phyloP scores from a whole-genome alignment of 305 asterid species.

The Coffea humblotiana region DNA sequence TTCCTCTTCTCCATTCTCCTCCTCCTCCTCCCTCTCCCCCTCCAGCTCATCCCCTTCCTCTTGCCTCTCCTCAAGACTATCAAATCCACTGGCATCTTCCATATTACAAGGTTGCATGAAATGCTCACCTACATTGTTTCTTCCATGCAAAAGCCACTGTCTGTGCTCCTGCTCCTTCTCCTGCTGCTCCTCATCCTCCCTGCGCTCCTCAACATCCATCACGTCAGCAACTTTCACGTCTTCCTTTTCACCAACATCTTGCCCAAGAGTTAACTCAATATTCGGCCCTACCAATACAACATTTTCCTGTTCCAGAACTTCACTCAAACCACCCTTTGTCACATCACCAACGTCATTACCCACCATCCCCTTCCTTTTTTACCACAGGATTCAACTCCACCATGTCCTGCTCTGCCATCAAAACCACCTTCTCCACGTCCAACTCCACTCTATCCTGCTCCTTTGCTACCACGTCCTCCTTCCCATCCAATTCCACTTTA shows the following conservation, averaged over 20 bases:
- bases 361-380: constrained; percentile 6
- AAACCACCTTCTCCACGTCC: constrained; percentile 36
- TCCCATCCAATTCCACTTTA: constrained; percentile 15
- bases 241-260: constrained; percentile 45
- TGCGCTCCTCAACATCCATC: constrained; percentile 24
- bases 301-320: constrained; percentile 17
- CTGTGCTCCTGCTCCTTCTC: constrained; percentile 12
- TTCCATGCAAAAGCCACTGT: constrained; percentile 28
- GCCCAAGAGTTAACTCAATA: constrained; percentile 68
- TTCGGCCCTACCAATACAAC: constrained; percentile 30
- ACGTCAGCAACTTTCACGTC: constrained; percentile 36
- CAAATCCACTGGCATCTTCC: constrained; percentile 12
- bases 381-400: constrained; percentile 28
- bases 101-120: constrained; percentile 26
- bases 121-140: constrained; percentile 19
- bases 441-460: constrained; percentile 37
- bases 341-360: constrained; percentile 24
- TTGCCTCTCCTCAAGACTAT: constrained; percentile 9
- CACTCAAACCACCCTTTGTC: constrained; percentile 19
- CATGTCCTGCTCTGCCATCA: constrained; percentile 39
- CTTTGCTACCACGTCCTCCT: constrained; percentile 44
- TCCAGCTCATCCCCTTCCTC: constrained; percentile 26
- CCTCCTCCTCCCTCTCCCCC: constrained; percentile 35
- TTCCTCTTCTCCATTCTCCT: constrained; percentile 29
- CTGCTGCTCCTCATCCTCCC: constrained; percentile 11